phyloP scores from a whole-genome alignment of 2,329 filamentous ascomycete species.

The Decorospora gaudefroyi region DNA sequence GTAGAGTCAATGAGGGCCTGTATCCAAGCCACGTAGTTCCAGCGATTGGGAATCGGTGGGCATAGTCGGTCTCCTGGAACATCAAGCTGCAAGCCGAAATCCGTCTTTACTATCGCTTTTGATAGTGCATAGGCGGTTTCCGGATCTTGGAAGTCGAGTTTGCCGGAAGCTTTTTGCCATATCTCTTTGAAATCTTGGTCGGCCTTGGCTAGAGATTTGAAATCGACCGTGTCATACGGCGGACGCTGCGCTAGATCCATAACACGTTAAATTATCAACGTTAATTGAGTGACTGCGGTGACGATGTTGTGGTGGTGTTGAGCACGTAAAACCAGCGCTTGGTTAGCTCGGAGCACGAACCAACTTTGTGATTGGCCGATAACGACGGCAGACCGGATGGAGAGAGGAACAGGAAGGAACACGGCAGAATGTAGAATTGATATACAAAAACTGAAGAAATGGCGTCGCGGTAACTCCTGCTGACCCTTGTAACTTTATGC shows the following conservation, averaged over 20 bases:
- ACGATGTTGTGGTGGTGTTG: constrained; percentile 1
- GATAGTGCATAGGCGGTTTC: constrained; percentile 75
- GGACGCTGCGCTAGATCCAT: constrained; percentile 37
- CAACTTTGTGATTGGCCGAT: constrained; percentile 30
- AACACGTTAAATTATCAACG: neutral
- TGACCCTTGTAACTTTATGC: constrained; percentile 11
- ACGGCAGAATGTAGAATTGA: constrained; percentile 22
- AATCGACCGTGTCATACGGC: constrained; percentile 64
- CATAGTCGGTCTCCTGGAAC: constrained; percentile 81
- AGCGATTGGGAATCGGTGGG: constrained; percentile 73
- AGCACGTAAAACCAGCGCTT: constrained; percentile 1
- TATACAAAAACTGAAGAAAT: constrained; percentile 16
- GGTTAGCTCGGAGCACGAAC: constrained; percentile 18
- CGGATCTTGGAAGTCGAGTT: constrained; percentile 81
- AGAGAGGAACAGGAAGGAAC: constrained; percentile 4
- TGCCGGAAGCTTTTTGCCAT: constrained; percentile 52
- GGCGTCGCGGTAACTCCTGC: constrained; percentile 18
- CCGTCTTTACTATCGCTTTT: constrained; percentile 71
- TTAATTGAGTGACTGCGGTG: neutral
- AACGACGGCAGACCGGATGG: constrained; percentile 3
- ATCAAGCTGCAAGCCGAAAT: constrained; percentile 73
- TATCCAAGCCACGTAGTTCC: constrained; percentile 91
- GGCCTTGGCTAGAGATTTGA: constrained; percentile 62
- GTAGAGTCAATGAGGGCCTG: constrained; percentile 78
- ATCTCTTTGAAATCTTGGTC: constrained; percentile 64